Evolutionary conservation across 805 yeast genomes (phyloP).

Genomic region (Lachancea meyersii): DNA sequence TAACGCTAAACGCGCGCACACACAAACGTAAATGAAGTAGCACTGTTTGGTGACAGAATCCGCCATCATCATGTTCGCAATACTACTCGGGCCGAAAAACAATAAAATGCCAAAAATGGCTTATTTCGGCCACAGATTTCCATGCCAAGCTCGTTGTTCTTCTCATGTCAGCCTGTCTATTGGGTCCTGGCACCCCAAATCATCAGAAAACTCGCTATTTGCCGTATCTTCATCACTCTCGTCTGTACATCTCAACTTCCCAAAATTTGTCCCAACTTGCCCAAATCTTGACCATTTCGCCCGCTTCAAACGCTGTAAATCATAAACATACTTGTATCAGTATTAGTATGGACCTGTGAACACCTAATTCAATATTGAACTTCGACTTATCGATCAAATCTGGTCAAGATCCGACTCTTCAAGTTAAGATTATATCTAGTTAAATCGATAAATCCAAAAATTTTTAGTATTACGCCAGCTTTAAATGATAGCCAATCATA

Average conservation of each 20-base stretch:
- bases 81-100: no score
- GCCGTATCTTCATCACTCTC: no score
- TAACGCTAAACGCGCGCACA: no score
- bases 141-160: no score
- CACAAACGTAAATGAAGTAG: no score
- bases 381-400: background rate
- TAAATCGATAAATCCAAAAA: conserved; percentile 6
- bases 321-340: conserved; percentile 1
- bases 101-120: no score
- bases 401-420: background rate
- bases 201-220: no score
- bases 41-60: no score
- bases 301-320: background rate
- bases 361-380: background rate
- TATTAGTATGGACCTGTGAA: background rate
- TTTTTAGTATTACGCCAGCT: background rate
- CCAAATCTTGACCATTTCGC: background rate
- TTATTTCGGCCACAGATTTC: no score
- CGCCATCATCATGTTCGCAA: no score
- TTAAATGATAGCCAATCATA: conserved; percentile 5
- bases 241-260: background rate
- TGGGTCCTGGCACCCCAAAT: no score
- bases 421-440: background rate
- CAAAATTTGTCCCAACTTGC: background rate
- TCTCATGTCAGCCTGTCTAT: no score